Evolutionary conservation across 2,329 filamentous ascomycete species (phyloP).

Genomic region (Decorospora gaudefroyi): DNA sequence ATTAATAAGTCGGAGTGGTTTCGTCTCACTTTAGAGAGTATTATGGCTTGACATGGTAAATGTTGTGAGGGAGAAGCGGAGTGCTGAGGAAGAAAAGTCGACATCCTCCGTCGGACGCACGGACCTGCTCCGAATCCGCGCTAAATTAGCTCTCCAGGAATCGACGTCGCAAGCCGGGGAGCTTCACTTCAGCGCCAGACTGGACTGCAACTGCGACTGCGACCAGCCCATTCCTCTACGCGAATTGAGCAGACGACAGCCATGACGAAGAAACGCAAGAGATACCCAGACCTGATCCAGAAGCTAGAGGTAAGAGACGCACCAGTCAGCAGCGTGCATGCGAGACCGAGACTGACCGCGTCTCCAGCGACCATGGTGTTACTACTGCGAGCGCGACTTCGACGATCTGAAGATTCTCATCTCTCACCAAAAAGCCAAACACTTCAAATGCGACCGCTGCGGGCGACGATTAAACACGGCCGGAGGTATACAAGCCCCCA

Average conservation of each 20-base stretch:
- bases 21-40: slow-evolving; percentile 4
- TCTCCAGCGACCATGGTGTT: slow-evolving; percentile 80
- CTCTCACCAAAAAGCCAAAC: slow-evolving; percentile 97
- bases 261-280: slow-evolving; percentile 78
- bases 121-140: slow-evolving; percentile 20
- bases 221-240: neutral
- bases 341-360: slow-evolving; percentile 2
- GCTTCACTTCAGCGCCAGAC: slow-evolving; percentile 17
- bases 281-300: slow-evolving; percentile 84
- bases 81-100: slow-evolving; percentile 20
- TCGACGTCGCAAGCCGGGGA: slow-evolving; percentile 24
- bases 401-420: slow-evolving; percentile 96
- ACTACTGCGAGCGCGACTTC: slow-evolving; percentile 99
- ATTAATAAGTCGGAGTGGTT: neutral
- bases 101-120: slow-evolving; percentile 17
- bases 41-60: slow-evolving; percentile 2
- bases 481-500: slow-evolving; percentile 67
- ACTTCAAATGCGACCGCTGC: slow-evolving; percentile 96
- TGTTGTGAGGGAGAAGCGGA: slow-evolving; percentile 10
- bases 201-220: slow-evolving; percentile 9
- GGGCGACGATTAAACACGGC: slow-evolving; percentile 87
- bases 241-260: slow-evolving; percentile 6
- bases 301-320: slow-evolving; percentile 62
- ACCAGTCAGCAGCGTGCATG: neutral
- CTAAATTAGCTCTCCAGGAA: slow-evolving; percentile 25